Conservation (phyloP, 768 basidiomycete species). For the Multifurca ochricompacta region DNA sequence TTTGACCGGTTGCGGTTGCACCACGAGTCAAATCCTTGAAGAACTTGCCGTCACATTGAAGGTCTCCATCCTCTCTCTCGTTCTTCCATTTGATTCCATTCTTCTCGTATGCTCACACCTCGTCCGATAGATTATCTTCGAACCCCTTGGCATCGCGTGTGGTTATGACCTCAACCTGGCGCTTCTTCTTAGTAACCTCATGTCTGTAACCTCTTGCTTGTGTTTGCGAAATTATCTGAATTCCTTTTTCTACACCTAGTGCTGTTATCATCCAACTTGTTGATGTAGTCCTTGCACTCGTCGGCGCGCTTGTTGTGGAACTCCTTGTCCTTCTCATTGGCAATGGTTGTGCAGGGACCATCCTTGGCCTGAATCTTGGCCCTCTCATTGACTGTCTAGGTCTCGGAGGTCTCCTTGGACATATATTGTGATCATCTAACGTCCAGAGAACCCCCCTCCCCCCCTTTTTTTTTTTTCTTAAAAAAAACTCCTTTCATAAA, state of each 20-base stretch:
- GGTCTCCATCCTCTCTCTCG: background rate
- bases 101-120: background rate
- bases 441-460: background rate
- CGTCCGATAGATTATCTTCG: constrained; percentile 1
- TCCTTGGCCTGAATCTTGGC: background rate
- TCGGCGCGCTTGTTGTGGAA: background rate
- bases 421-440: background rate
- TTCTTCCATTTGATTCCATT: background rate
- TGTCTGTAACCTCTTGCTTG: background rate
- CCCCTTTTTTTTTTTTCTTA: background rate
- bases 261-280: background rate
- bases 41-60: background rate
- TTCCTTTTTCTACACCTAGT: background rate
- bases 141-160: background rate
- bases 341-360: constrained; percentile 2
- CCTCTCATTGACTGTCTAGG: background rate
- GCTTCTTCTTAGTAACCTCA: background rate
- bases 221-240: background rate
- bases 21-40: background rate
- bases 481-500: no score
- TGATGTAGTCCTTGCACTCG: constrained; percentile 4
- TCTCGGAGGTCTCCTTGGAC: background rate
- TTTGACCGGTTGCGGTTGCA: constrained; percentile 5
- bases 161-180: background rate
- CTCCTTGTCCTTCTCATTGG: constrained; percentile 9